Evolutionary conservation across 495 filamentous ascomycete species (phyloP).

Genomic region (Talaromyces trachyspermus): DNA sequence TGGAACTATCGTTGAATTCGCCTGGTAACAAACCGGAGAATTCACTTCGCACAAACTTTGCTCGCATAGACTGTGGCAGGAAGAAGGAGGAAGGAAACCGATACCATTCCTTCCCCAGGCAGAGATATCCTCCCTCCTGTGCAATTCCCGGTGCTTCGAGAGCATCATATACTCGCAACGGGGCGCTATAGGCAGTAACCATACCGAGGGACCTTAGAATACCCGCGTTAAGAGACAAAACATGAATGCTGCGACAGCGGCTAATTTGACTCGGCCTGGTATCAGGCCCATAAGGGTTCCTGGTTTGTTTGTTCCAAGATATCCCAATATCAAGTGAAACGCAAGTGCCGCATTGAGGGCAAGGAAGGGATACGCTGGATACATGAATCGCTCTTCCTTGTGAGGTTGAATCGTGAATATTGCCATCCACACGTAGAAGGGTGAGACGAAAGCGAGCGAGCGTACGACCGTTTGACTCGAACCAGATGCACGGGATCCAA

Average conservation of each 20-base stretch:
- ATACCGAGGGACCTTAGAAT: constrained; percentile 72
- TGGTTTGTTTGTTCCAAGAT: constrained; percentile 61
- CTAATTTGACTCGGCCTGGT: constrained; percentile 61
- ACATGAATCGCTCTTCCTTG: constrained; percentile 99
- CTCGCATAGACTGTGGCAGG: constrained; percentile 67
- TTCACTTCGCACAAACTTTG: constrained; percentile 82
- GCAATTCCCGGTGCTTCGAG: constrained; percentile 42
- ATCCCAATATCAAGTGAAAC: constrained; percentile 66
- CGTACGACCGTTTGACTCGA: constrained; percentile 49
- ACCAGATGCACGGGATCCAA: constrained; percentile 28
- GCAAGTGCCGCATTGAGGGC: constrained; percentile 87
- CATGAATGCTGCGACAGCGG: constrained; percentile 48
- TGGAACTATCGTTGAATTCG: constrained; percentile 69
- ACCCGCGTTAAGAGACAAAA: constrained; percentile 54
- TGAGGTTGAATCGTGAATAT: constrained; percentile 91
- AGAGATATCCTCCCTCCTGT: constrained; percentile 60
- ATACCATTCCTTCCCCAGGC: constrained; percentile 97
- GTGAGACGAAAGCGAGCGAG: constrained; percentile 65
- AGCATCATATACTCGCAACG: constrained; percentile 65
- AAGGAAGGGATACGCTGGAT: constrained; percentile 86
- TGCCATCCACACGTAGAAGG: constrained; percentile 90
- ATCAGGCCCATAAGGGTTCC: constrained; percentile 58
- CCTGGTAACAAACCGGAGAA: constrained; percentile 88
- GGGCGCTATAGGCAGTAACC: constrained; percentile 77
- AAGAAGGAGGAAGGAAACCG: constrained; percentile 93